Base-by-base conservation (phyloP, 2,329 filamentous ascomycete genomes). In the Pseudofabraea citricarpa region DNA sequence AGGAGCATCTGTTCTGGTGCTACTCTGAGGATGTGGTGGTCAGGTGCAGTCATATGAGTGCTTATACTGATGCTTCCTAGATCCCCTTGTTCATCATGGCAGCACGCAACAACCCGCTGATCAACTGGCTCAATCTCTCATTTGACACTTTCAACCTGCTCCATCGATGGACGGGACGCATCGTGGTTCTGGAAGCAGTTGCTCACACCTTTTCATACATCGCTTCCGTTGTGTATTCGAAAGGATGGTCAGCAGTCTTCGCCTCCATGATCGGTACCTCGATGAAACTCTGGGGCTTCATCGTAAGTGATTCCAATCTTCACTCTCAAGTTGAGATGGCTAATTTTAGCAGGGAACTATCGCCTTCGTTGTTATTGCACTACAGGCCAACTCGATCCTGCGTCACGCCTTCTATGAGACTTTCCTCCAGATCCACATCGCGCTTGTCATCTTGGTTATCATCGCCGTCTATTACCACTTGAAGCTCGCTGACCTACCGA, bases 131-230 rank as follows among this genome's bases (percentile, higher is more conserved):
- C 41, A 80, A 81, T 48, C 81, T 90, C 51, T 87, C 83, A 4
- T 91, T 90, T 62, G 86, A 91, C 63, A 88, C 84, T 1, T 90
- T 87, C 72, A 91, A 90, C 67, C 66, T 91, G 48, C 71, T 90
- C 45, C 86, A 91, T 64, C 78, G 87, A 49, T 90, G 86, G 86
- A 76, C 89, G 50, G 86, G 86, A 54, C 80, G 86, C 29, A 87
- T 90, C 47, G 83, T 86, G 20, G 74, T 85, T 15, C 65, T 87
- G 12, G 84, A 91, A 61, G 73, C 81, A 8, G 53, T 90, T 31
- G 69, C 75, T 22, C 86, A 90, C 64, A 79, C 77, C 1, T 58
- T 79, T 29, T 75, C 82, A 40, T 87, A 72, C 64, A 72, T 78
- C 49, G 64, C 69, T 16, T 63, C 66, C 9, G 64, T 61, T 16